Evolutionary conservation across 495 filamentous ascomycete genomes (phyloP), one percentile per base, ranked within the genome.

Genomic region (Recurvomyces mirabilis): DNA sequence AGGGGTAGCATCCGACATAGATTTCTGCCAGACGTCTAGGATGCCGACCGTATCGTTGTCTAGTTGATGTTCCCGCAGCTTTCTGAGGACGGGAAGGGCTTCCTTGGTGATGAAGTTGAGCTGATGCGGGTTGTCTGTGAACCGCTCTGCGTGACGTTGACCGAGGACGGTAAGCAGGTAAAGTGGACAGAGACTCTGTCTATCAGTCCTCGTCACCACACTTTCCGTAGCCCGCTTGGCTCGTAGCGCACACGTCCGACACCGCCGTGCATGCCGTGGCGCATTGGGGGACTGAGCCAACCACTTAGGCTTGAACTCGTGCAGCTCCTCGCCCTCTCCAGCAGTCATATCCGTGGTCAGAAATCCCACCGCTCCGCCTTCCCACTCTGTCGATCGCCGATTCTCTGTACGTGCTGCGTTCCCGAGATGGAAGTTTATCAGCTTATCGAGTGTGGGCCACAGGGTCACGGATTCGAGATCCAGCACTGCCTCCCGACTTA

Each of bases 241-340:
- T 31, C 78, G 66, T 15, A 85, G 59, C 2, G 91, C 91, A 60
- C 91, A 98, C 1, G 83, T 94, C 4, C 91, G 79, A 61, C 91
- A 98, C 19, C 87, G 69, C 17, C 57, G 71, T 13, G 82, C 72
- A 4, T 62, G 51, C 0, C 52, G 5, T 1, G 87, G 87, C 0
- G 88, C 88, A 19, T 75, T 77, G 1, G 83, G 85, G 0, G 84
- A 91, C 51, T 89, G 88, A 5, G 70, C 58, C 1, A 95, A 74
- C 91, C 91, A 98, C 61, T 98, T 98, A 5, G 89, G 87, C 56
- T 98, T 98, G 53, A 96, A 77, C 60, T 98, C 84, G 34, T 53
- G 22, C 26, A 46, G 41, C 10, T 51, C 55, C n/a, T 65, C 60
- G 17, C 18, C 30, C 10, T 54, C 54, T 21, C 48, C 55, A 4